Percentiles rank a stretch among this genome's conserved stretches.
These are phyloP conservation scores for Artomyces pyxidatus DNA, from an alignment of 768 basidiomycete species.

Conservation along the genomic window DNA sequence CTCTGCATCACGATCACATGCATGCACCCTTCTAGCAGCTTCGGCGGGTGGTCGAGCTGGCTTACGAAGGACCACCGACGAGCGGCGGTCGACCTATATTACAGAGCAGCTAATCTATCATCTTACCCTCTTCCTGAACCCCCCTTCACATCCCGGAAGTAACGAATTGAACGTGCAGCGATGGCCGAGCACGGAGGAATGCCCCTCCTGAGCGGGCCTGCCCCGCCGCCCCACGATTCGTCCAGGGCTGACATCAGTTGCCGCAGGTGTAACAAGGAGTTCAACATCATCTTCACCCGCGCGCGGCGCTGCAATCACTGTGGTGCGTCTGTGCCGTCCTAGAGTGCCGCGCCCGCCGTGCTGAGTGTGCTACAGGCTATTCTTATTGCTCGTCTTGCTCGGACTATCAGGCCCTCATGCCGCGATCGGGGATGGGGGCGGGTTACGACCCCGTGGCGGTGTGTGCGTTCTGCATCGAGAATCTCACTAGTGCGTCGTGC, in stretches of 20 bases:
- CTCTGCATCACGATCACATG: no score
- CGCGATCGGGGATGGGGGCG: constrained; percentile 39
- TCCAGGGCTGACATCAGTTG: constrained; percentile 34
- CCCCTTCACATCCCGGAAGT: no score
- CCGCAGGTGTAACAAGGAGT: constrained; percentile 69
- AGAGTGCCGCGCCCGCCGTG: no score
- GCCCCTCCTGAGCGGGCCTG: constrained; percentile 60
- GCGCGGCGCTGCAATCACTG: constrained; percentile 68
- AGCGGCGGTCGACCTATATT: not conserved
- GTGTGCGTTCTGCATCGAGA: constrained; percentile 69
- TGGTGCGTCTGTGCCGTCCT: constrained; percentile 35
- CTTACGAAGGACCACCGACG: not conserved
- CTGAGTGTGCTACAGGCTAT: constrained; percentile 40
- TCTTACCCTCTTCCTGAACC: no score
- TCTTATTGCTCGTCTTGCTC: constrained; percentile 65
- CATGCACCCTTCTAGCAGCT: not conserved
- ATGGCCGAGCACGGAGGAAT: constrained; percentile 31
- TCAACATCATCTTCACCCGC: constrained; percentile 56
- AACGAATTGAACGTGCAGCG: no score
- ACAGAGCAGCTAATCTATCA: not conserved
- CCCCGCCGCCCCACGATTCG: constrained; percentile 35
- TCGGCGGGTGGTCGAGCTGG: not conserved
- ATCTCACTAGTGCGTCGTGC: constrained; percentile 47
- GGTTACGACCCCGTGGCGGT: constrained; percentile 64
- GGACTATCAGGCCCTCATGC: constrained; percentile 74